phyloP scores from a whole-genome alignment of 2,329 filamentous ascomycete genomes.

The Pseudogymnoascus sp. region DNA sequence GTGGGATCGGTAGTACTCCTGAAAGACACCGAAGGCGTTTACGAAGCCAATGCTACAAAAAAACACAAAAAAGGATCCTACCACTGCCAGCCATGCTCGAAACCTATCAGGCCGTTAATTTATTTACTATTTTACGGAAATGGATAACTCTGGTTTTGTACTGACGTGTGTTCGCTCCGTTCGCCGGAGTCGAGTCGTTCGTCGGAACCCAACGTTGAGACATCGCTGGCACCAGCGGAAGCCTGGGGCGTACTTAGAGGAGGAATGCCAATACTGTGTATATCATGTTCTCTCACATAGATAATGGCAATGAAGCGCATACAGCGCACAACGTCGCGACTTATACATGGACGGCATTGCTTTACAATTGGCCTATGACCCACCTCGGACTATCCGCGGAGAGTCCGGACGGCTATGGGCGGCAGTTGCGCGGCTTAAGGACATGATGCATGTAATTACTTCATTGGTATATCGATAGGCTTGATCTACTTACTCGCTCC shows the following conservation, averaged over 20 bases:
- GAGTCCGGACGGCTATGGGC: not conserved
- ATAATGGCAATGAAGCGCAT: not conserved
- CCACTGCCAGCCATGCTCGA: conserved; percentile 11
- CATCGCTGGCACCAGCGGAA: not conserved
- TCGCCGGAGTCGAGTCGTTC: not conserved
- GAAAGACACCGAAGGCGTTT: conserved; percentile 31
- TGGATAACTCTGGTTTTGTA: not conserved
- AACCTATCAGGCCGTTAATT: not conserved
- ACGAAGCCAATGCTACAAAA: conserved; percentile 29
- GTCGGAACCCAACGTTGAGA: not conserved
- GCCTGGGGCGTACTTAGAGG: not conserved
- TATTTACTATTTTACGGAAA: not conserved
- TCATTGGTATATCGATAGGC: not conserved
- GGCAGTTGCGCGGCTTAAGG: not conserved
- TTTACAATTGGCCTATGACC: not conserved
- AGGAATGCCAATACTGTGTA: not conserved
- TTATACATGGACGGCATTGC: not conserved
- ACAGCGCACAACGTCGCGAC: not conserved
- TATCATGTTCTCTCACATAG: not conserved
- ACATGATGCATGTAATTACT: not conserved
- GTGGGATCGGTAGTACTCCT: conserved; percentile 25
- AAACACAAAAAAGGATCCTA: conserved; percentile 18
- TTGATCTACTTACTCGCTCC: not conserved
- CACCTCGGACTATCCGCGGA: not conserved
- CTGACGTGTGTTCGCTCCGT: not conserved